phyloP scores from a whole-genome alignment of 75 land plant genomes.

The Cupressus sempervirens region DNA sequence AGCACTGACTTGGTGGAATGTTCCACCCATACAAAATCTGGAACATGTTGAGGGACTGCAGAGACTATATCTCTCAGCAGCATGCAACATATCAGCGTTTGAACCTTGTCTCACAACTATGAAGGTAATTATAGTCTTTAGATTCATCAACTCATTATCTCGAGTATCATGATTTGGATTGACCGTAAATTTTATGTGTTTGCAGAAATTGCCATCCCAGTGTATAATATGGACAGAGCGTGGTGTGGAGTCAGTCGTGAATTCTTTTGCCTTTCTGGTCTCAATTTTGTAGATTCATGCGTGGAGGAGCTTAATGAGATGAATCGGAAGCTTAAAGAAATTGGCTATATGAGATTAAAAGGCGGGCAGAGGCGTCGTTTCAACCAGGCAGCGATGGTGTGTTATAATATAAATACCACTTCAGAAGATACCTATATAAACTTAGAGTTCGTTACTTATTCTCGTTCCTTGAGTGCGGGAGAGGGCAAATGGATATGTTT shows the following conservation, averaged over 20 bases:
- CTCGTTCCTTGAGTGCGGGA: not conserved
- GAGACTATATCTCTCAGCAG: no score
- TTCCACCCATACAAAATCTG: not conserved
- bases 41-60: not conserved
- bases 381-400: not conserved
- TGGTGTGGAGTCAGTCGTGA: no score
- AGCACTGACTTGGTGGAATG: not conserved
- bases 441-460: no score
- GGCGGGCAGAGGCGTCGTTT: no score
- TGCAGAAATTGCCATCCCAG: no score
- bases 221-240: no score
- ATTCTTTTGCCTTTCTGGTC: not conserved
- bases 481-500: not conserved
- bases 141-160: not conserved
- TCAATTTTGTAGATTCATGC: not conserved
- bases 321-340: no score
- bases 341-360: no score
- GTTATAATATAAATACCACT: not conserved
- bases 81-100: not conserved
- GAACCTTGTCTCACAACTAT: not conserved
- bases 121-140: not conserved
- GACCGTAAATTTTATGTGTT: not conserved
- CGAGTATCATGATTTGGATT: not conserved
- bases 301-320: not conserved
- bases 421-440: not conserved